Conservation (phyloP, 1,284 basidiomycete species). For the Sanguinoderma infundibulare region DNA sequence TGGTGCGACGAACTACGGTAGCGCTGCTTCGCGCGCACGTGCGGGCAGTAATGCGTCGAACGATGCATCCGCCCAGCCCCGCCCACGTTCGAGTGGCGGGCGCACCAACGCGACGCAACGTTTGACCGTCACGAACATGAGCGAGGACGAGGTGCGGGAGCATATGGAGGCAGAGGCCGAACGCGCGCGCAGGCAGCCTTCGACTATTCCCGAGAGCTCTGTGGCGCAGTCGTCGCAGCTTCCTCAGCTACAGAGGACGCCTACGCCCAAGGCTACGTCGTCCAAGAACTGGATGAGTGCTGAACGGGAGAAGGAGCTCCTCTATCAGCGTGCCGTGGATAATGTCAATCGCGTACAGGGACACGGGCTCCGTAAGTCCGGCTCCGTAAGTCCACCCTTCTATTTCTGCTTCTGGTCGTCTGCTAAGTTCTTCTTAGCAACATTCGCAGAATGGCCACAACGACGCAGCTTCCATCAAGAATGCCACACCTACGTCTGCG, state of each 20-base stretch:
- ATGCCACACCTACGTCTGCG: slow-evolving; percentile 8
- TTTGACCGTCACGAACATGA: slow-evolving; percentile 35
- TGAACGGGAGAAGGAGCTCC: slow-evolving; percentile 66
- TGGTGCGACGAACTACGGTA: slow-evolving; percentile 21
- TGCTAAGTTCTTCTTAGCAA: neutral
- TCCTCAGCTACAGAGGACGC: neutral
- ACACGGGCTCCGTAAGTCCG: slow-evolving; percentile 15
- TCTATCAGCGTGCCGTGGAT: slow-evolving; percentile 70
- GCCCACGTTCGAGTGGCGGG: slow-evolving; percentile 30
- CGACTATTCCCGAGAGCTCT: slow-evolving; percentile 24
- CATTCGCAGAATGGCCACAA: neutral
- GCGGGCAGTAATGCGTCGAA: slow-evolving; percentile 19
- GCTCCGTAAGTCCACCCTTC: slow-evolving; percentile 8
- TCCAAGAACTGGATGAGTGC: slow-evolving; percentile 51
- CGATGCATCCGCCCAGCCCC: slow-evolving; percentile 10
- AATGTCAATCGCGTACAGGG: slow-evolving; percentile 64
- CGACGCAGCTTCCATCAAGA: slow-evolving; percentile 9
- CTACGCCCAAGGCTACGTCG: slow-evolving; percentile 2
- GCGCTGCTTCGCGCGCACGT: slow-evolving; percentile 2
- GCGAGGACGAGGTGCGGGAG: slow-evolving; percentile 30
- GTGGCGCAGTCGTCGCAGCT: slow-evolving; percentile 1
- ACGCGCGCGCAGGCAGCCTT: slow-evolving; percentile 22
- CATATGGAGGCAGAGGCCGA: slow-evolving; percentile 30
- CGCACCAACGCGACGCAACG: slow-evolving; percentile 13
- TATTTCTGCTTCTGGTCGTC: neutral